phyloP scores from a whole-genome alignment of 2,329 filamentous ascomycete species.

The Neospermospora avenae region DNA sequence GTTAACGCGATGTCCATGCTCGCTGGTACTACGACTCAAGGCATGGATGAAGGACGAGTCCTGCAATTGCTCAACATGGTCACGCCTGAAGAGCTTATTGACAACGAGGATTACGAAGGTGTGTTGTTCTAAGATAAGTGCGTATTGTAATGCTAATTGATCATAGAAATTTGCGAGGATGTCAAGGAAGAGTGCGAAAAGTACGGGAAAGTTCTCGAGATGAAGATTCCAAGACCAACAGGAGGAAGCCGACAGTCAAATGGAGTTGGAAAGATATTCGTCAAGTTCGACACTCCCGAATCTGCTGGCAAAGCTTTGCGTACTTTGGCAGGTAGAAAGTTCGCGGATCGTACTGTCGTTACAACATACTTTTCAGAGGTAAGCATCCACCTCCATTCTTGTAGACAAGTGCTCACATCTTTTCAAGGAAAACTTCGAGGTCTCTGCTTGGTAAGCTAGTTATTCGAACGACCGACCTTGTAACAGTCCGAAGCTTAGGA shows the following conservation, averaged over 20 bases:
- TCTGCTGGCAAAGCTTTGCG: constrained; percentile 80
- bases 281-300: constrained; percentile 82
- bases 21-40: constrained; percentile 78
- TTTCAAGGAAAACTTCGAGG: constrained; percentile 82
- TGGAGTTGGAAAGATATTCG: constrained; percentile 95
- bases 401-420: constrained; percentile 35
- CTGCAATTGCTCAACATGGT: constrained; percentile 98
- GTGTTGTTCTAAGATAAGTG: constrained; percentile 31
- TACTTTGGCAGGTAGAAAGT: constrained; percentile 91
- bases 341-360: constrained; percentile 93
- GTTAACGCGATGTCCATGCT: constrained; percentile 98
- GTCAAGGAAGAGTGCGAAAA: constrained; percentile 91
- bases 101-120: constrained; percentile 95
- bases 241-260: constrained; percentile 79
- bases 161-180: constrained; percentile 89
- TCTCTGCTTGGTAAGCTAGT: constrained; percentile 34
- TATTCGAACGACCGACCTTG: not conserved
- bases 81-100: constrained; percentile 88
- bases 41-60: constrained; percentile 77
- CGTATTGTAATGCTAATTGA: not conserved
- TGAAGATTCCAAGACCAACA: constrained; percentile 88
- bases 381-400: constrained; percentile 31
- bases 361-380: constrained; percentile 96
- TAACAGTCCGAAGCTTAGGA: not conserved
- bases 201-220: constrained; percentile 77